Evolutionary conservation across 1,139 yeast genomes (phyloP).

Genomic region (Diutina sp.): DNA sequence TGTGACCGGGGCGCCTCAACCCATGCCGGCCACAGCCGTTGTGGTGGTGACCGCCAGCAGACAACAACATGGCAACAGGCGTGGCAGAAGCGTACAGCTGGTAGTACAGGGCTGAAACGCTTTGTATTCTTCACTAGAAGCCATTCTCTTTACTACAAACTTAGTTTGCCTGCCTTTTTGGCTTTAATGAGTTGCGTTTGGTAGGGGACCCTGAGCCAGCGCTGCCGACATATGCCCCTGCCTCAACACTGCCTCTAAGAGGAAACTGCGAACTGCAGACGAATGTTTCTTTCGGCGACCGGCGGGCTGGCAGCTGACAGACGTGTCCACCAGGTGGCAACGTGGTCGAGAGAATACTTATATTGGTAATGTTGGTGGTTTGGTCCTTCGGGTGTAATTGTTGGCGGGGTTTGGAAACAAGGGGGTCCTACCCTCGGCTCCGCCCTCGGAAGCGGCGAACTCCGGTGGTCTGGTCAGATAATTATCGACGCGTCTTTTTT

Average conservation of each 20-base stretch:
- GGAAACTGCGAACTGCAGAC: background rate
- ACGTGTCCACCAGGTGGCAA: too few species aligned
- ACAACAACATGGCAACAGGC: background rate
- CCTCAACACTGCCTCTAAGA: background rate
- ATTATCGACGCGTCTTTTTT: too few species aligned
- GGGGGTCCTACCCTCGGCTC: too few species aligned
- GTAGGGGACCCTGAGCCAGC: background rate
- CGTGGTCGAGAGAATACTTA: too few species aligned
- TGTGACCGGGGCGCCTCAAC: background rate
- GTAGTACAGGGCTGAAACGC: too few species aligned
- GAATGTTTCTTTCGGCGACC: background rate
- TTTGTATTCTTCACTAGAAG: too few species aligned
- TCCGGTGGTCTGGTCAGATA: too few species aligned
- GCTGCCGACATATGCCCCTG: background rate
- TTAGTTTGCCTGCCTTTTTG: background rate
- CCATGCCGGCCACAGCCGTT: background rate
- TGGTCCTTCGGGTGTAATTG: too few species aligned
- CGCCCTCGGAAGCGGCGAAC: too few species aligned
- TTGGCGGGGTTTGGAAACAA: too few species aligned
- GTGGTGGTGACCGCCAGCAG: background rate
- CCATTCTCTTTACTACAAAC: background rate
- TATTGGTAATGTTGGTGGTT: too few species aligned
- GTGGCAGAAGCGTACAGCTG: background rate
- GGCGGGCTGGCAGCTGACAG: too few species aligned
- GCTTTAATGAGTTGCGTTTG: background rate